Base-by-base conservation (phyloP, 768 basidiomycete species). In the Dioszegia hungarica region DNA sequence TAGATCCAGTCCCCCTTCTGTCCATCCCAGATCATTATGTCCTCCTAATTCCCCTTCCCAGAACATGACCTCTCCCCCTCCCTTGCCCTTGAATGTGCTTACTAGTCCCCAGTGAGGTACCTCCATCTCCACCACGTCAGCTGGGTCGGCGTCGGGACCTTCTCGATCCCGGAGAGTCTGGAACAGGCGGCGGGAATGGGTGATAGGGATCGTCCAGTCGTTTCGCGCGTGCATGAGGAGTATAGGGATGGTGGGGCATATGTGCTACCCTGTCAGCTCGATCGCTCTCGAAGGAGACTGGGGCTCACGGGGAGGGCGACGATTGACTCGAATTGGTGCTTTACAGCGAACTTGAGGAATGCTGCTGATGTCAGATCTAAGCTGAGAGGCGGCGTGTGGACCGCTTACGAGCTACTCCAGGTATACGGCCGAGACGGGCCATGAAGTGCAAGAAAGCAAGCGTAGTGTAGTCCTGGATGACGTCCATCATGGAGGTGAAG, bases 161-260 rank as follows among this genome's bases (percentile, higher is more conserved):
- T 46, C 36, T 3, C 48, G 36, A 40, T 40, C 12, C 19, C 11
- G 29, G 17, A 56, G 45, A 38, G 19, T n/a, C 17, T 49, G 20
- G 75, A 89, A 89, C 22, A 92, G 81, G 0, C 79, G 75, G 14
- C 80, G 78, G 0, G 89, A 85, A 70, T 92, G 89, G 0, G 80
- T 78, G 62, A 83, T 79, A 0, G 85, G 85, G 44, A 91, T 89
- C 22, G 88, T 85, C 63, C 77, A 79, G 75, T 92, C 90, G 70
- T 90, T 80, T 59, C 80, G 79, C 6, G 89, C 84, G 72, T 92
- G 90, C 0, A 81, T 84, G 60, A 92, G 81, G 34, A 90, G 78
- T 6, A 88, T 80, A 9, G 86, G 84, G 8, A 51, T 39, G 20
- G 22, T 38, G 6, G 36, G 9, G 25, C 19, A 12, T n/a, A 51